These are phyloP conservation scores for Ganoderma boninense DNA, from an alignment of 1,284 basidiomycete genomes.

Conservation along the genomic window DNA sequence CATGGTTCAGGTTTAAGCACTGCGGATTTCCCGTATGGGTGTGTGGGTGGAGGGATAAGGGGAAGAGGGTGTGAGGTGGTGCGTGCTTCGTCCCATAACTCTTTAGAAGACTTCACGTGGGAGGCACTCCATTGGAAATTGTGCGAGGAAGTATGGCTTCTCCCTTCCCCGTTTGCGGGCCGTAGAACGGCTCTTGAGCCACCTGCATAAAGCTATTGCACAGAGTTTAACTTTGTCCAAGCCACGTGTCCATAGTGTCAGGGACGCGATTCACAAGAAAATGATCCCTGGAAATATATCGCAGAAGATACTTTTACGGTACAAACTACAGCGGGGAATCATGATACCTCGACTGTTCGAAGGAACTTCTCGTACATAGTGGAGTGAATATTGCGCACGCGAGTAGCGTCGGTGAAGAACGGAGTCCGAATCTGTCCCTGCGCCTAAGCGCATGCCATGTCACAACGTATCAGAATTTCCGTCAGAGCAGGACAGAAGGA, in stretches of 20 bases:
- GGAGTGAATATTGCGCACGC: constrained; percentile 60
- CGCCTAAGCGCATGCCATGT: constrained; percentile 36
- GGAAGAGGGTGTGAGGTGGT: not conserved
- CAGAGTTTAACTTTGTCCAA: not conserved
- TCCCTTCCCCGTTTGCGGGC: no score
- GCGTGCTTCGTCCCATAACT: not conserved
- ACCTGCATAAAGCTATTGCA: not conserved
- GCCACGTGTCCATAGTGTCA: not conserved
- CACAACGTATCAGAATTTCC: not conserved
- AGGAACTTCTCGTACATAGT: constrained; percentile 57
- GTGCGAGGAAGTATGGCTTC: no score
- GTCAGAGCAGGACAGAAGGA: not conserved
- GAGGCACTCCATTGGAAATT: not conserved
- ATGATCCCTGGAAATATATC: not conserved
- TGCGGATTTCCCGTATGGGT: no score
- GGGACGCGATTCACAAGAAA: not conserved
- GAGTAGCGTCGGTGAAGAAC: constrained; percentile 56
- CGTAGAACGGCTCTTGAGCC: not conserved
- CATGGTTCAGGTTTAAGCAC: not conserved
- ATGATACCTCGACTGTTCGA: constrained; percentile 46
- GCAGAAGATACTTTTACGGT: constrained; percentile 16
- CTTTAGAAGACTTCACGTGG: not conserved
- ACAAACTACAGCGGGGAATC: constrained; percentile 22
- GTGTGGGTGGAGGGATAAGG: not conserved
- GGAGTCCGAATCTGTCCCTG: constrained; percentile 50